A percentile compares a stretch with the other conserved stretches of the same genome.
Conservation (phyloP, 805 yeast genomes). For the Debaryomyces tyrocola region DNA sequence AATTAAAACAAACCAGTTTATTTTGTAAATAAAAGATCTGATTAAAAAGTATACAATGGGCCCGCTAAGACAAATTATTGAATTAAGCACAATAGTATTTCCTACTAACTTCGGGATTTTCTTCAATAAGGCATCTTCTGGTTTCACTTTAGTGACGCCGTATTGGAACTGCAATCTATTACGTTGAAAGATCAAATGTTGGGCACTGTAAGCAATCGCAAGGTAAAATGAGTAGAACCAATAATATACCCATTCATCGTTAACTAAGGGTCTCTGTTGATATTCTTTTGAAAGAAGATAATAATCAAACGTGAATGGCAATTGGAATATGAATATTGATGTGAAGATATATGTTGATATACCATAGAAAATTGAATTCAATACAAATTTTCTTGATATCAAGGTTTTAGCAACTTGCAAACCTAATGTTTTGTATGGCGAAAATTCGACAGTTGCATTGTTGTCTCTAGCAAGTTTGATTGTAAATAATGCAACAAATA, state of each 20-base stretch:
- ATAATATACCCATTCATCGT: constrained; percentile 48
- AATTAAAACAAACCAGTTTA: constrained; percentile 27
- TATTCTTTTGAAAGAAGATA: constrained; percentile 39
- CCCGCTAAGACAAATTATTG: constrained; percentile 23
- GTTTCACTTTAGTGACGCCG: constrained; percentile 42
- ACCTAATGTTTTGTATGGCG: constrained; percentile 32
- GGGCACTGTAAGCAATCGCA: constrained; percentile 48
- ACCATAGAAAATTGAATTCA: constrained; percentile 18
- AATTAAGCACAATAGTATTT: constrained; percentile 35
- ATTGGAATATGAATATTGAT: constrained; percentile 25
- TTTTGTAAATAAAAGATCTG: constrained; percentile 43
- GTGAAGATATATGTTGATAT: constrained; percentile 23
- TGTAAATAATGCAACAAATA: constrained; percentile 26
- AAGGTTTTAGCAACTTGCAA: constrained; percentile 27
- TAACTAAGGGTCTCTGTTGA: constrained; percentile 34
- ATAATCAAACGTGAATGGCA: constrained; percentile 25
- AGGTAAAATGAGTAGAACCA: constrained; percentile 46
- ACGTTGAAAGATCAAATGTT: constrained; percentile 53
- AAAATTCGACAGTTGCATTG: constrained; percentile 30
- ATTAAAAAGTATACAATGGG: constrained; percentile 43
- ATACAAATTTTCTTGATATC: constrained; percentile 16
- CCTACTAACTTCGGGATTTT: constrained; percentile 32
- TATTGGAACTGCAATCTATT: constrained; percentile 51
- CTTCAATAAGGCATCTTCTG: constrained; percentile 31
- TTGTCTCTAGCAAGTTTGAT: constrained; percentile 25